A percentile compares a stretch with the other conserved stretches of the same genome.
Evolutionary conservation across 2,329 filamentous ascomycete genomes (phyloP).

Genomic region (Rhynchosporium secalis): DNA sequence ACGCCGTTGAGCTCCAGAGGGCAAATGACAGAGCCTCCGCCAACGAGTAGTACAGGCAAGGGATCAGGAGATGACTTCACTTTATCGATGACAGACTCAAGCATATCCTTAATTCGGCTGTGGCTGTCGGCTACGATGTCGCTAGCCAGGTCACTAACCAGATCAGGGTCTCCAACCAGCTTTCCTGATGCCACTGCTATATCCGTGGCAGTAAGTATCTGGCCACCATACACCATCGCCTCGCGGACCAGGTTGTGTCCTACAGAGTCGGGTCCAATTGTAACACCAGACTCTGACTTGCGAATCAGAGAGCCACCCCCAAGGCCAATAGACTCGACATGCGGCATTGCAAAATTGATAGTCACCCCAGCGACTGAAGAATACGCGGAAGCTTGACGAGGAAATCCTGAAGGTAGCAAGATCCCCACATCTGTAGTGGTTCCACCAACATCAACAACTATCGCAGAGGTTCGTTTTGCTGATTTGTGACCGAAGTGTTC

Average conservation of each 20-base stretch:
- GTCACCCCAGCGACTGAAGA: conserved; percentile 11
- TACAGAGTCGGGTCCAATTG: conserved; percentile 15
- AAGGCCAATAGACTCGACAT: conserved; percentile 15
- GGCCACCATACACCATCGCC: not conserved
- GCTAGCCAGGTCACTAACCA: not conserved
- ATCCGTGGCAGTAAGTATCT: conserved; percentile 8
- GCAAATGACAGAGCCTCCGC: too few species aligned
- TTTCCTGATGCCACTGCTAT: conserved; percentile 3
- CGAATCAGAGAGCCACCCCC: conserved; percentile 15
- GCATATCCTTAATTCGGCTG: too few species aligned
- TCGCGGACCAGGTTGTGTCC: conserved; percentile 10
- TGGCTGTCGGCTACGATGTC: too few species aligned
- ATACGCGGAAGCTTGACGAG: conserved; percentile 2
- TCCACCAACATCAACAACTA: conserved; percentile 58
- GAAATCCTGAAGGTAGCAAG: conserved; percentile 14
- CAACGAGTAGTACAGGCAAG: too few species aligned
- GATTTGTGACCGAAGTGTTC: not conserved
- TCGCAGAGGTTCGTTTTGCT: conserved; percentile 1
- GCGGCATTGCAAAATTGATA: conserved; percentile 14
- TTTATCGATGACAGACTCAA: too few species aligned
- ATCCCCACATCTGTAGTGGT: conserved; percentile 57
- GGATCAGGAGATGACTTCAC: too few species aligned
- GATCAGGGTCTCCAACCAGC: not conserved
- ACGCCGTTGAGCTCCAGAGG: too few species aligned
- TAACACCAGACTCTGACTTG: not conserved